Conservation (phyloP, 169 alveolate species). For the Pseudocohnilembus persalinus region DNA sequence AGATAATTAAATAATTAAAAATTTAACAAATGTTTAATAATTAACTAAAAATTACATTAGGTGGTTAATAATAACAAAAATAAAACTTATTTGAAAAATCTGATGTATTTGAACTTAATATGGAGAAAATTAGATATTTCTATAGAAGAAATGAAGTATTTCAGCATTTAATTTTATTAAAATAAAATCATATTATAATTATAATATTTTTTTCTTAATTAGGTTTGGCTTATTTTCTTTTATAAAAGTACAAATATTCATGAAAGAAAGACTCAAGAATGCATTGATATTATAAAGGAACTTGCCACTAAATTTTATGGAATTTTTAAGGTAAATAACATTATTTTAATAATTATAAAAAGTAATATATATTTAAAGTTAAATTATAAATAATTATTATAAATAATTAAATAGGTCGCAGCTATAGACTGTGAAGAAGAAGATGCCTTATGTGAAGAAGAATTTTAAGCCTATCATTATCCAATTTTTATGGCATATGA, state of each 20-base stretch:
- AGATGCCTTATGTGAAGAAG: constrained; percentile 82
- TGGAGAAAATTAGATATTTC: constrained; percentile 64
- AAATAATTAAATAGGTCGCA: constrained; percentile 34
- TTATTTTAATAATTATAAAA: too few species aligned
- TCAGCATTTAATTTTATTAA: constrained; percentile 1
- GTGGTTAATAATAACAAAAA: constrained; percentile 30
- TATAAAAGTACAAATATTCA: constrained; percentile 38
- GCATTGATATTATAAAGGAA: constrained; percentile 44
- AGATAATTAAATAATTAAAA: too few species aligned
- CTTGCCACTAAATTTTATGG: constrained; percentile 79
- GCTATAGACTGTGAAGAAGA: constrained; percentile 72
- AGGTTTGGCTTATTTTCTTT: background rate
- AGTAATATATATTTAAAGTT: too few species aligned
- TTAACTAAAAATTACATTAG: constrained; percentile 33
- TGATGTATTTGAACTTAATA: constrained; percentile 70
- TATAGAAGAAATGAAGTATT: constrained; percentile 69
- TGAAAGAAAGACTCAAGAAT: constrained; percentile 41
- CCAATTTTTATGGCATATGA: constrained; percentile 68
- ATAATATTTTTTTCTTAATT: too few species aligned
- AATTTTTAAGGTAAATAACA: constrained; percentile 37
- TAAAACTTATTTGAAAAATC: constrained; percentile 63
- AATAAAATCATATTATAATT: too few species aligned
- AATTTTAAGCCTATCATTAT: constrained; percentile 61
- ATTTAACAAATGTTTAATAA: too few species aligned
- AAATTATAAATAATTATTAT: too few species aligned